Percentiles rank a stretch among this genome's conserved stretches.
Conservation (phyloP, 2,329 filamentous ascomycete genomes). For the Blastomyces percursus region DNA sequence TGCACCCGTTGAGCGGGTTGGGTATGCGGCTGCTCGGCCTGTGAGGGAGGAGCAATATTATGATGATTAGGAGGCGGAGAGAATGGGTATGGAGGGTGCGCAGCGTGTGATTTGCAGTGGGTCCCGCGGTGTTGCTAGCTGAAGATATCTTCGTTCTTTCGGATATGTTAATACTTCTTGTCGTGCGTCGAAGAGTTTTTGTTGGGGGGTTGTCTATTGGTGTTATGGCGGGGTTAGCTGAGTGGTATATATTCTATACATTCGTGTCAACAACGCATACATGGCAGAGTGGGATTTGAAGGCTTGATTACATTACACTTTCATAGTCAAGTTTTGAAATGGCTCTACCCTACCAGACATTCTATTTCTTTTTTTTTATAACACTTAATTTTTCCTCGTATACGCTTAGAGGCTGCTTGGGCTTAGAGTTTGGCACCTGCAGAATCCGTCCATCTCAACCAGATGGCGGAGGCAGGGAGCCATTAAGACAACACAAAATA, state of each 20-base stretch:
- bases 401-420: no score
- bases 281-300: neutral
- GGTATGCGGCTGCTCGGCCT: slow-evolving; percentile 32
- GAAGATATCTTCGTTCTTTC: neutral
- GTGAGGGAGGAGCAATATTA: slow-evolving; percentile 28
- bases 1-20: slow-evolving; percentile 30
- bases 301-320: neutral
- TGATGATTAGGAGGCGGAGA: slow-evolving; percentile 26
- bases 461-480: no score
- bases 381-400: no score
- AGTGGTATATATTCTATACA: no score
- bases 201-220: neutral
- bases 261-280: neutral
- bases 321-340: neutral
- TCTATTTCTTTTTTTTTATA: no score
- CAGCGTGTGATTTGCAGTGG: slow-evolving; percentile 23
- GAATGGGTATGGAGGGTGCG: slow-evolving; percentile 22
- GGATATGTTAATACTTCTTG: neutral
- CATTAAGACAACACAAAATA: no score
- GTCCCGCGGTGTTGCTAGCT: slow-evolving; percentile 26
- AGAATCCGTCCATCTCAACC: no score
- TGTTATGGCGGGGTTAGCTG: neutral
- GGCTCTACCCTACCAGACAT: neutral
- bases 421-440: no score
- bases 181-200: neutral